phyloP scores from a whole-genome alignment of 352 stramenopile species.

The Phytophthora sp. region DNA sequence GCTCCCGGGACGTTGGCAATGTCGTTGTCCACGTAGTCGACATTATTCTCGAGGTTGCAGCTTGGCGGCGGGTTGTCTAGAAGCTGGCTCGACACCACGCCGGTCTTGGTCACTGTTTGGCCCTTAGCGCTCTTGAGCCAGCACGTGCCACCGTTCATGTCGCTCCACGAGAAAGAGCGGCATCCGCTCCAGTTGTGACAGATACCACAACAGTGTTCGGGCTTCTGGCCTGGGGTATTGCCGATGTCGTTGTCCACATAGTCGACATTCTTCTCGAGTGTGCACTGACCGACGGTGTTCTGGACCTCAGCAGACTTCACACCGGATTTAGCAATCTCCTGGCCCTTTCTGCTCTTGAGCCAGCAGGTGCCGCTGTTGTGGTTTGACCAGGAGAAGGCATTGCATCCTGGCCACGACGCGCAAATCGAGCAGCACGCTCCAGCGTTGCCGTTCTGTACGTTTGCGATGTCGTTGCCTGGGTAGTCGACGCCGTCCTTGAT shows the following conservation, averaged over 20 bases:
- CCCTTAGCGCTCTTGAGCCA: conserved; percentile 45
- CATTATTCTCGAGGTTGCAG: conserved; percentile 26
- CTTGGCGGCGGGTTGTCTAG: conserved; percentile 25
- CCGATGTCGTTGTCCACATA: conserved; percentile 46
- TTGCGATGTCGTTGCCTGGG: conserved; percentile 39
- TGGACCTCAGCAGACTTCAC: conserved; percentile 31
- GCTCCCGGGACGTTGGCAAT: conserved; percentile 24
- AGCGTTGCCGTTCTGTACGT: conserved; percentile 23
- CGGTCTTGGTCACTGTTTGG: conserved; percentile 8
- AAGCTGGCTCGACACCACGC: conserved; percentile 35
- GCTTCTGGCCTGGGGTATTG: conserved; percentile 14
- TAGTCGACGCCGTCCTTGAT: conserved; percentile 35
- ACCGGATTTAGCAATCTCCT: conserved; percentile 2
- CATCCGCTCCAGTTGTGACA: conserved; percentile 45
- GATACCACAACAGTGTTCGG: conserved; percentile 36
- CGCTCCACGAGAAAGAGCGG: conserved; percentile 42
- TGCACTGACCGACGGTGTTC: conserved; percentile 21
- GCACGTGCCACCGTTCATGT: conserved; percentile 48
- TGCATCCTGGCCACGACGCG: conserved; percentile 27
- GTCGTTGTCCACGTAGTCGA: conserved; percentile 44
- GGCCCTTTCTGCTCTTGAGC: conserved; percentile 35
- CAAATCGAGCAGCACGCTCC: conserved; percentile 41
- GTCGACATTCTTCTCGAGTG: conserved; percentile 32
- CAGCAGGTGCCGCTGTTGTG: conserved; percentile 31
- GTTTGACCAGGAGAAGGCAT: conserved; percentile 33